Percentiles rank a stretch among this genome's conserved stretches.
phyloP scores from a whole-genome alignment of 2,329 filamentous ascomycete genomes.

The Apiospora marii region DNA sequence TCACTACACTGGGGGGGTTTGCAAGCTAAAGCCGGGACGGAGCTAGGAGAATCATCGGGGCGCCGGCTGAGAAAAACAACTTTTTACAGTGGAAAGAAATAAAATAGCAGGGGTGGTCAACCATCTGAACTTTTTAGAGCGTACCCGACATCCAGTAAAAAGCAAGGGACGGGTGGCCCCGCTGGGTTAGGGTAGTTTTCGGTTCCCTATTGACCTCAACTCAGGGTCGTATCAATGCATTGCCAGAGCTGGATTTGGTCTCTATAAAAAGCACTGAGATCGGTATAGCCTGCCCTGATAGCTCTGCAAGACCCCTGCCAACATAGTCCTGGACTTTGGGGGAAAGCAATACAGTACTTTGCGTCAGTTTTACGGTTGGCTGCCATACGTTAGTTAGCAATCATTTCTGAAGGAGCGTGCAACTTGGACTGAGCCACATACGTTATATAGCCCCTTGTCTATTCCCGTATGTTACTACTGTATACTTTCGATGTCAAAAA shows the following conservation, averaged over 20 bases:
- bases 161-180: conserved; percentile 4
- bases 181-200: conserved; percentile 1
- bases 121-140: not conserved
- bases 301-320: not conserved
- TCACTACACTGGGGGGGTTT: not conserved
- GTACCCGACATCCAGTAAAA: not conserved
- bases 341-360: too few relatives aligned
- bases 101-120: not conserved
- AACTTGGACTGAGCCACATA: not conserved
- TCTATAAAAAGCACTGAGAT: not conserved
- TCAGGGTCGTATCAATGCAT: conserved; percentile 2
- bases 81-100: conserved; percentile 16
- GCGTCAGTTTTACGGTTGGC: not conserved
- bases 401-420: not conserved
- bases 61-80: conserved; percentile 1
- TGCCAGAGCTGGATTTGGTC: not conserved
- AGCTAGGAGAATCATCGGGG: conserved; percentile 20
- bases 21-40: conserved; percentile 13
- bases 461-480: not conserved
- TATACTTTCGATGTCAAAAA: not conserved
- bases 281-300: too few relatives aligned
- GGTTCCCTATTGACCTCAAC: not conserved
- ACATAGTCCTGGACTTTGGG: too few relatives aligned
- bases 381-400: not conserved
- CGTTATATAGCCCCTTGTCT: not conserved